Conservation (phyloP, 78 protist genomes). For the Diacronema lutheri region DNA sequence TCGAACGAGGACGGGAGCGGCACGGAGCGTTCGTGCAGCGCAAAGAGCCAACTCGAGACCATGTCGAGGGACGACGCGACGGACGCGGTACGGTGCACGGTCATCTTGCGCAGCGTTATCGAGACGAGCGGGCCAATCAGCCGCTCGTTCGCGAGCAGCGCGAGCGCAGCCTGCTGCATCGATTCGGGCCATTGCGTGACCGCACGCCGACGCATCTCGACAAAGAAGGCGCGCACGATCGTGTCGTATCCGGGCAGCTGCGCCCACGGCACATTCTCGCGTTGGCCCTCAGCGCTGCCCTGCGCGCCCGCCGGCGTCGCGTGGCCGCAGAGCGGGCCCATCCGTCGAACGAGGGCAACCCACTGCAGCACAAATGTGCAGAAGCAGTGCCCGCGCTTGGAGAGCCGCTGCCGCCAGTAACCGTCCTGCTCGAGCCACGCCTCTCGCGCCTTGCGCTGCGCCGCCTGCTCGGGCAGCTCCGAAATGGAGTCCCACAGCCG, state of each 20-base stretch:
- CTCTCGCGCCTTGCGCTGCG: too few species aligned
- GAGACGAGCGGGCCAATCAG: not conserved
- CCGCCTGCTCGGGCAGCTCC: too few species aligned
- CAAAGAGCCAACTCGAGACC: not conserved
- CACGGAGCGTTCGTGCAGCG: not conserved
- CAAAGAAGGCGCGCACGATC: not conserved
- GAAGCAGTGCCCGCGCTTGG: slow-evolving; percentile 16
- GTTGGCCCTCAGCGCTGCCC: too few species aligned
- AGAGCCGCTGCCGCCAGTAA: slow-evolving; percentile 1
- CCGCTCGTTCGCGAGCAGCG: not conserved
- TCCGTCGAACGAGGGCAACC: not conserved
- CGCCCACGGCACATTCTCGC: too few species aligned
- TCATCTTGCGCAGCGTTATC: not conserved
- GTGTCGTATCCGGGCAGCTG: not conserved
- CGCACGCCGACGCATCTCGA: not conserved
- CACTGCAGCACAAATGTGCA: not conserved
- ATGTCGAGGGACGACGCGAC: not conserved
- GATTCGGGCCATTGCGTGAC: not conserved
- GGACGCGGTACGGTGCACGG: too few species aligned
- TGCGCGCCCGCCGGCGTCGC: too few species aligned
- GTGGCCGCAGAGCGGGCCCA: too few species aligned
- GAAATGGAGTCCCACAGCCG: too few species aligned
- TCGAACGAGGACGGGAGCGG: not conserved
- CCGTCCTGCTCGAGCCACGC: too few species aligned
- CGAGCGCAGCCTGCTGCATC: not conserved